Percentiles rank a stretch among this genome's conserved stretches.
These are phyloP conservation scores for Erigeron canadensis DNA, from an alignment of 129 eudicot species.

Conservation along the genomic window DNA sequence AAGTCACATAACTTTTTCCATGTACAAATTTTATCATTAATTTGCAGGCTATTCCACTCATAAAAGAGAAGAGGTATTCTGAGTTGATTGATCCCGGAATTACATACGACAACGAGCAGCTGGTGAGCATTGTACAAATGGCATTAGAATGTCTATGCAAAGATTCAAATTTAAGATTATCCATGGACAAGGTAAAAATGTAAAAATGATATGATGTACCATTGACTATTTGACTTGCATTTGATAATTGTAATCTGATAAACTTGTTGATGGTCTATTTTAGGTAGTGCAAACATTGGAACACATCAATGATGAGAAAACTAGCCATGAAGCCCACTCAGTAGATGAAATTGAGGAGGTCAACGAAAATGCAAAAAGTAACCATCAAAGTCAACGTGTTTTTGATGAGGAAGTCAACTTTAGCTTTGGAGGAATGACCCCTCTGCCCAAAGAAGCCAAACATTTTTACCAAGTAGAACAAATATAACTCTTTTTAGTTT, in stretches of 20 bases:
- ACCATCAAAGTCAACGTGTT: conserved; percentile 12
- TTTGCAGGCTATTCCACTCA: conserved; percentile 32
- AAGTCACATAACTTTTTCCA: too few species aligned
- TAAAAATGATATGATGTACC: conserved; percentile 5
- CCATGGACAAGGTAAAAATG: conserved; percentile 42
- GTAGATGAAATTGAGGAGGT: conserved; percentile 23
- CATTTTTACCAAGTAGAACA: conserved; percentile 30
- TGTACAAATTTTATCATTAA: not conserved
- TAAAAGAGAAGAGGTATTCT: conserved; percentile 26
- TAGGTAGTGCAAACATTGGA: conserved; percentile 32
- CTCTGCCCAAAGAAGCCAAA: conserved; percentile 36
- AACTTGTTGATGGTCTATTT: not conserved
- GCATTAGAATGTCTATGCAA: conserved; percentile 36
- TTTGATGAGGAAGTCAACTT: conserved; percentile 23
- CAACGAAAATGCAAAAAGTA: not conserved
- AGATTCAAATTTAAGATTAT: conserved; percentile 31
- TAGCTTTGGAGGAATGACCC: conserved; percentile 17
- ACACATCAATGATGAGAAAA: conserved; percentile 21
- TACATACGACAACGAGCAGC: conserved; percentile 17
- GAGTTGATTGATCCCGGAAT: conserved; percentile 44
- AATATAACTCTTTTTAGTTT: not conserved
- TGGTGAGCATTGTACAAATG: conserved; percentile 25
- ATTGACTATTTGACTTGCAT: not conserved
- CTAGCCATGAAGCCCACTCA: not conserved
- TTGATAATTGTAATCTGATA: not conserved